Percentiles rank a stretch among this genome's conserved stretches.
These are phyloP conservation scores for barley (Hordeum vulgare) DNA, from an alignment of 176 grass and related monocot species.

Conservation along the genomic window MorexV3_pseudomolecules_assembly NC_058520.1:503899190-503899689, in stretches of 20 bases:
- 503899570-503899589: constrained; percentile 78
- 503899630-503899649: constrained; percentile 73
- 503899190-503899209: neutral
- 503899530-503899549: neutral
- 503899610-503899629: constrained; percentile 90
- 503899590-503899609: constrained; percentile 72
- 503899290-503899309: neutral
- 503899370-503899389: constrained; percentile 82
- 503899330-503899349: neutral
- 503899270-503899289: neutral
- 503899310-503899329: neutral
- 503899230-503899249: neutral
- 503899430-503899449: constrained; percentile 79
- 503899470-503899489: constrained; percentile 33
- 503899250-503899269: neutral
- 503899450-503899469: constrained; percentile 73
- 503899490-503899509: neutral
- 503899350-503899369: constrained; percentile 65
- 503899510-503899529: neutral
- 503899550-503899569: constrained; percentile 50
- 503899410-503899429: constrained; percentile 84
- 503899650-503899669: constrained; percentile 70
- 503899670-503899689: constrained; percentile 43
- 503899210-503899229: too few relatives aligned
- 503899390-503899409: constrained; percentile 62